Evolutionary conservation across 257 asterid species (phyloP), one percentile per base, ranked within the genome.

Genomic region (Solanum piurae): DNA sequence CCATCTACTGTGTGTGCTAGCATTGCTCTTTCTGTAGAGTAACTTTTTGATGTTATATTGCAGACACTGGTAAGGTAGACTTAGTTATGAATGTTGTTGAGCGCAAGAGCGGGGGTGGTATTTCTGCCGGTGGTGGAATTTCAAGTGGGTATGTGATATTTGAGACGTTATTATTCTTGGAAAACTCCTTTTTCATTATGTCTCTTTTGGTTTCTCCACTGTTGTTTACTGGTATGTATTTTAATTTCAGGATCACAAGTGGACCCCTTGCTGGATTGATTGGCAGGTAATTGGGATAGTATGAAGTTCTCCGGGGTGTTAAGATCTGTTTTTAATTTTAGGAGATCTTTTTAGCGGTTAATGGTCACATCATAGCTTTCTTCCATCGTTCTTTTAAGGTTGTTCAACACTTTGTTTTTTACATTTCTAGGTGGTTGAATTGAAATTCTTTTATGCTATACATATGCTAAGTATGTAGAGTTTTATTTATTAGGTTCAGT

Each of bases 51-150:
- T 85, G 86, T 86, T 68, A 85, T 89, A 87, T 89, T 90, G 87
- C 90, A 97, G 99, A 95, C 55, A 90, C 93, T 87, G 95, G 94
- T 88, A 97, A 97, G 92, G 98, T 97, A 87, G 99, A 97, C 91
- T 91, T 97, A 91, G 94, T 98, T 60, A 92, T 97, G 93, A 97
- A 97, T 84, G 91, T 95, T 90, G 99, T 97, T 83, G 98, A 97
- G 94, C 99, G 98, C 86, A 95, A 97, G 92, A 94, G 95, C 14
- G 94, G 95, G 72, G 96, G 94, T 86, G 99, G 99, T 37, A 90
- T 97, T 76, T 95, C 98, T 88, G 99, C 98, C 83, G 99, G 99
- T 90, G 99, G 98, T 88, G 99, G 98, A 92, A 92, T 97, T 93
- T 97, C 99, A 82, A 96, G 98, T 87, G 99, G 99, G 99, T 97